A percentile compares a stretch with the other conserved stretches of the same genome.
Evolutionary conservation across 2,329 filamentous ascomycete species (phyloP).

Genomic region (Hypomyces perniciosus): DNA sequence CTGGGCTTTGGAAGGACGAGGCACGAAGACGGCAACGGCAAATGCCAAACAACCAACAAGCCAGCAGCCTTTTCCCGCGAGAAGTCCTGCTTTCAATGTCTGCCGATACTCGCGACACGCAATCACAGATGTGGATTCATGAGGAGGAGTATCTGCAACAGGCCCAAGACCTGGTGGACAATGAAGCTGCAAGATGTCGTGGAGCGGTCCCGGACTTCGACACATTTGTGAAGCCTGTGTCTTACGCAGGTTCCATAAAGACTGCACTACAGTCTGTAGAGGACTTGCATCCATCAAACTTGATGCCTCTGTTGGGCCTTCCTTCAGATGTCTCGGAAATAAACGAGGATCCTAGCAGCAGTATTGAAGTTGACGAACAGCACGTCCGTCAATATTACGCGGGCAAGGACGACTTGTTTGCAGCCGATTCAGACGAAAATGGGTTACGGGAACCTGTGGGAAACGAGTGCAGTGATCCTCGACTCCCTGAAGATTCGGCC

Average conservation of each 20-base stretch:
- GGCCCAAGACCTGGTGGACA: constrained; percentile 54
- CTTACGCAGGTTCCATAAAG: constrained; percentile 56
- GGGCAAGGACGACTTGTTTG: constrained; percentile 42
- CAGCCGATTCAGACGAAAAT: constrained; percentile 47
- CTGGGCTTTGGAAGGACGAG: constrained; percentile 87
- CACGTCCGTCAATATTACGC: constrained; percentile 44
- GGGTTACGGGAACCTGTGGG: neutral
- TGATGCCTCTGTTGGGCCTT: constrained; percentile 44
- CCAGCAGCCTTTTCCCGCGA: constrained; percentile 69
- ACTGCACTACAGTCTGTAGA: constrained; percentile 79
- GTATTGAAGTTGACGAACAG: constrained; percentile 60
- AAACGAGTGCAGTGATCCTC: no score
- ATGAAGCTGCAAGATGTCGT: constrained; percentile 51
- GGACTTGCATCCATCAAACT: constrained; percentile 71
- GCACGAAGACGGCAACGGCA: constrained; percentile 68
- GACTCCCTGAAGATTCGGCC: neutral
- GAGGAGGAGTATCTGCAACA: constrained; percentile 74
- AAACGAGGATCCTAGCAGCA: constrained; percentile 31
- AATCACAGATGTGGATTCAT: constrained; percentile 83
- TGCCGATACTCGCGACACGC: constrained; percentile 66
- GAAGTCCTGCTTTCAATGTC: constrained; percentile 87
- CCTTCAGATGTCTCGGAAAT: constrained; percentile 36
- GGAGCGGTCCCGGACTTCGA: constrained; percentile 50
- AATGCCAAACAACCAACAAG: constrained; percentile 58
- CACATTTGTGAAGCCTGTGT: constrained; percentile 52